Evolutionary conservation across 2,329 filamentous ascomycete species (phyloP).

Genomic region (Fusarium proliferatum): DNA sequence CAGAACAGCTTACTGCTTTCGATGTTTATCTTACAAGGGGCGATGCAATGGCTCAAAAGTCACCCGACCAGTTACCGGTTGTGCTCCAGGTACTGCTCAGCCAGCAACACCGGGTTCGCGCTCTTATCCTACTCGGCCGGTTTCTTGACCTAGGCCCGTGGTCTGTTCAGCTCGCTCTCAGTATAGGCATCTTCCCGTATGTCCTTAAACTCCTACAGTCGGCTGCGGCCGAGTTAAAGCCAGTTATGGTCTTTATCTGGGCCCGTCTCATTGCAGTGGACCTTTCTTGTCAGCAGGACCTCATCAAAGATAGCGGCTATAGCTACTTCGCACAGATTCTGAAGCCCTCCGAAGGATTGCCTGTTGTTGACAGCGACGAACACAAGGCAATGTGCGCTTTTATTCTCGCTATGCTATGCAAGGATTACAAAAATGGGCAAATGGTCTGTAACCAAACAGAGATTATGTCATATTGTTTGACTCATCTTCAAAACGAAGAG

Average conservation of each 20-base stretch:
- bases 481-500: slow-evolving; percentile 84
- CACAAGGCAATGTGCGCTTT: slow-evolving; percentile 99
- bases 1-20: slow-evolving; percentile 95
- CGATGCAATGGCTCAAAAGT: slow-evolving; percentile 82
- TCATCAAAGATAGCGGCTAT: slow-evolving; percentile 97
- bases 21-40: slow-evolving; percentile 92
- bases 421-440: slow-evolving; percentile 91
- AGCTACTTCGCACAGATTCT: slow-evolving; percentile 96
- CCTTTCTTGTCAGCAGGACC: slow-evolving; percentile 89
- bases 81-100: slow-evolving; percentile 95
- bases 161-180: slow-evolving; percentile 97
- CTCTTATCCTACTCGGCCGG: slow-evolving; percentile 89
- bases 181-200: slow-evolving; percentile 98
- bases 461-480: slow-evolving; percentile 87
- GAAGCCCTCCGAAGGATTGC: slow-evolving; percentile 83
- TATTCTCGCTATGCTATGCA: slow-evolving; percentile 96
- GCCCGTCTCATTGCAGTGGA: slow-evolving; percentile 95
- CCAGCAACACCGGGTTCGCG: slow-evolving; percentile 91
- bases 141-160: slow-evolving; percentile 96
- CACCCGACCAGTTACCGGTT: slow-evolving; percentile 94
- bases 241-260: slow-evolving; percentile 99
- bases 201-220: slow-evolving; percentile 97
- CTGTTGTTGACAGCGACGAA: slow-evolving; percentile 88
- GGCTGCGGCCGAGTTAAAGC: slow-evolving; percentile 92
- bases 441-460: slow-evolving; percentile 91